phyloP scores from a whole-genome alignment of 2,329 filamentous ascomycete genomes.

The Stachybotrys echinatus region DNA sequence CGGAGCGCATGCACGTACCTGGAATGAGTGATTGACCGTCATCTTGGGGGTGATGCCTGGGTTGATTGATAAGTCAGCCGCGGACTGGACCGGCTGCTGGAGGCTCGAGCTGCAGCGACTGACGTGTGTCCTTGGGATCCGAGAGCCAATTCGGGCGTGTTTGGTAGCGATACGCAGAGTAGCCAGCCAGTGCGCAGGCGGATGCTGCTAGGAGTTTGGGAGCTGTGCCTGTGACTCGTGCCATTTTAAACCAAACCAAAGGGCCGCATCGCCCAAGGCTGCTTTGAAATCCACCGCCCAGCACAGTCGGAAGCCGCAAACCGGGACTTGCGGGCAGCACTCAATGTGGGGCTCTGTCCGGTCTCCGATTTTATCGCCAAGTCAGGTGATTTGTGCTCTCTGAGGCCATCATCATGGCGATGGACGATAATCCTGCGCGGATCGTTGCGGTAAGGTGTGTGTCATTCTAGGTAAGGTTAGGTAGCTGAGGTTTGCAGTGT shows the following conservation, averaged over 20 bases:
- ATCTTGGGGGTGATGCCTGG: conserved; percentile 25
- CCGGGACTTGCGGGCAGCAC: conserved; percentile 10
- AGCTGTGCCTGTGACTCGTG: conserved; percentile 19
- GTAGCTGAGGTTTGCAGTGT: too few species aligned
- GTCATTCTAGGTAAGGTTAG: too few species aligned
- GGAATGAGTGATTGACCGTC: conserved; percentile 39
- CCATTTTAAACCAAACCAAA: conserved; percentile 15
- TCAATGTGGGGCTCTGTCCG: conserved; percentile 11
- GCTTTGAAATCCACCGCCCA: conserved; percentile 26
- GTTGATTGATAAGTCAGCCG: too few species aligned
- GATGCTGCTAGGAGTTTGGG: conserved; percentile 20
- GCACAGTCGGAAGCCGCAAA: conserved; percentile 6
- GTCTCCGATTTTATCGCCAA: not conserved
- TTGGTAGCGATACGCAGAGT: conserved; percentile 15
- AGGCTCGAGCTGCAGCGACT: conserved; percentile 6
- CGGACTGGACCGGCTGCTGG: too few species aligned
- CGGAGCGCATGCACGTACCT: conserved; percentile 26
- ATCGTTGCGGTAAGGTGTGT: too few species aligned
- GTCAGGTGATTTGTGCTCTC: not conserved
- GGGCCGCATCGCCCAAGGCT: conserved; percentile 11
- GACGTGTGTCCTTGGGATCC: conserved; percentile 14
- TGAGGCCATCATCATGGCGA: not conserved
- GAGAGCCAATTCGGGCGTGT: not conserved
- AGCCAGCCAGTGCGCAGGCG: conserved; percentile 18
- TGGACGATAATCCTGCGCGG: not conserved